Evolutionary conservation across 2,329 filamentous ascomycete genomes (phyloP).

Genomic region (Talaromyces atroroseus): DNA sequence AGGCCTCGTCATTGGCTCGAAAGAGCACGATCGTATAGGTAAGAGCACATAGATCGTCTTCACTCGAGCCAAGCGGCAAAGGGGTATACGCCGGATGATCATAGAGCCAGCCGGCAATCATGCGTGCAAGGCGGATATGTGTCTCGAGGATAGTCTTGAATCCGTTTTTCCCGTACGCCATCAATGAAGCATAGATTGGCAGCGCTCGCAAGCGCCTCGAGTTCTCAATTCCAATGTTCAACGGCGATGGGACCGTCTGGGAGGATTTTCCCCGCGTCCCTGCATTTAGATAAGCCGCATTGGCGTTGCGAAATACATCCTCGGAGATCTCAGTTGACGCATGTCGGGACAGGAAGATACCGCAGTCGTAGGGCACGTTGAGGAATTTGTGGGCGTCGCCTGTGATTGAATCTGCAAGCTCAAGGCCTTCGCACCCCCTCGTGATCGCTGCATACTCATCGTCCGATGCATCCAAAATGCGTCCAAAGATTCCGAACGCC

Average conservation of each 20-base stretch:
- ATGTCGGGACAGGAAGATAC: slow-evolving; percentile 76
- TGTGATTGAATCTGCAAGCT: slow-evolving; percentile 81
- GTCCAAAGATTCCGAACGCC: slow-evolving; percentile 79
- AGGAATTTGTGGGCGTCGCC: slow-evolving; percentile 88
- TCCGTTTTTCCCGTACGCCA: slow-evolving; percentile 66
- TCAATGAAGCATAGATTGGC: slow-evolving; percentile 77
- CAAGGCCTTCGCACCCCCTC: slow-evolving; percentile 56
- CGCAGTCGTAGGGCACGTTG: slow-evolving; percentile 91
- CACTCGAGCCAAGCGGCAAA: slow-evolving; percentile 47
- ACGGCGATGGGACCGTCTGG: slow-evolving; percentile 62
- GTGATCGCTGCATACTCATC: slow-evolving; percentile 53
- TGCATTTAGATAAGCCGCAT: slow-evolving; percentile 68
- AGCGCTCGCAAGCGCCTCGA: slow-evolving; percentile 84
- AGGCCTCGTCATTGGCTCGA: slow-evolving; percentile 57
- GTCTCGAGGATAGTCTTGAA: slow-evolving; percentile 63
- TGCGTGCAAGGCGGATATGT: slow-evolving; percentile 67
- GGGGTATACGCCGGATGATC: slow-evolving; percentile 60
- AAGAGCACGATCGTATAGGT: slow-evolving; percentile 73
- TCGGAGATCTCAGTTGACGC: slow-evolving; percentile 45
- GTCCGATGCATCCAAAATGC: slow-evolving; percentile 52
- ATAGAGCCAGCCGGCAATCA: slow-evolving; percentile 59
- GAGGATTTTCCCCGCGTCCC: slow-evolving; percentile 15
- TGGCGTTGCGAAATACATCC: slow-evolving; percentile 72
- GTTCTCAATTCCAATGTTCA: slow-evolving; percentile 86
- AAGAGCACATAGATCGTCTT: slow-evolving; percentile 43